Evolutionary conservation across 768 basidiomycete genomes (phyloP).

Genomic region (Boletales sp.): DNA sequence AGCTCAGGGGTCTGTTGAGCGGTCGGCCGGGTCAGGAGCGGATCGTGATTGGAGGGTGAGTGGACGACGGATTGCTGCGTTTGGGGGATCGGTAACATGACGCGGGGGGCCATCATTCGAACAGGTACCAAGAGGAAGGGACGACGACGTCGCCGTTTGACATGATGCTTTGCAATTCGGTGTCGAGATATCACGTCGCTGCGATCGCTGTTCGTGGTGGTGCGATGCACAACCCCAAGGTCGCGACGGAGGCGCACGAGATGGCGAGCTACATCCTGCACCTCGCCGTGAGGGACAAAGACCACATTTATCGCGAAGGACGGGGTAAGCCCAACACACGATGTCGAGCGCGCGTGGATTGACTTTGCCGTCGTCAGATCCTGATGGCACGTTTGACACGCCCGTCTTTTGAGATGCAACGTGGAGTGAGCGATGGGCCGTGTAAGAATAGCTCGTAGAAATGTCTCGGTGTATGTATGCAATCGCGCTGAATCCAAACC

Average conservation of each 20-base stretch:
- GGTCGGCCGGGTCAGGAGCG: conserved; percentile 49
- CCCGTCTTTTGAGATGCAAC: conserved; percentile 36
- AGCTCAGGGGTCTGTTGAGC: conserved; percentile 63
- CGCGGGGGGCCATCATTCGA: no score
- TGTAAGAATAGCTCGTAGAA: conserved; percentile 5
- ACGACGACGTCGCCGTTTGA: conserved; percentile 84
- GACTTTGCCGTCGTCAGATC: conserved; percentile 21
- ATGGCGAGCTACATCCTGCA: conserved; percentile 57
- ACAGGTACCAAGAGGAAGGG: conserved; percentile 64
- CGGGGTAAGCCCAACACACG: conserved; percentile 48
- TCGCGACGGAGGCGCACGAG: conserved; percentile 58
- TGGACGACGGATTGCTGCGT: no score
- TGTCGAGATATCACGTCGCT: conserved; percentile 66
- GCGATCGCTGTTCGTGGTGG: conserved; percentile 56
- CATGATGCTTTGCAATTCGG: conserved; percentile 73
- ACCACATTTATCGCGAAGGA: conserved; percentile 58
- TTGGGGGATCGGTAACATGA: no score
- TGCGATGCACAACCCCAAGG: conserved; percentile 46
- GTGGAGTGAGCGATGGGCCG: background rate
- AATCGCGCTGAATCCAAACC: background rate
- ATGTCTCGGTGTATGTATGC: no score
- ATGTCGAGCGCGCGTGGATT: background rate
- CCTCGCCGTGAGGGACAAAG: conserved; percentile 54
- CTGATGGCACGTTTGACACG: conserved; percentile 39
- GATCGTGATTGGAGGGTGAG: conserved; percentile 51